These are phyloP conservation scores for Alternaria novae-zelandiae DNA, from an alignment of 2,329 filamentous ascomycete species.

Conservation along the genomic window DNA sequence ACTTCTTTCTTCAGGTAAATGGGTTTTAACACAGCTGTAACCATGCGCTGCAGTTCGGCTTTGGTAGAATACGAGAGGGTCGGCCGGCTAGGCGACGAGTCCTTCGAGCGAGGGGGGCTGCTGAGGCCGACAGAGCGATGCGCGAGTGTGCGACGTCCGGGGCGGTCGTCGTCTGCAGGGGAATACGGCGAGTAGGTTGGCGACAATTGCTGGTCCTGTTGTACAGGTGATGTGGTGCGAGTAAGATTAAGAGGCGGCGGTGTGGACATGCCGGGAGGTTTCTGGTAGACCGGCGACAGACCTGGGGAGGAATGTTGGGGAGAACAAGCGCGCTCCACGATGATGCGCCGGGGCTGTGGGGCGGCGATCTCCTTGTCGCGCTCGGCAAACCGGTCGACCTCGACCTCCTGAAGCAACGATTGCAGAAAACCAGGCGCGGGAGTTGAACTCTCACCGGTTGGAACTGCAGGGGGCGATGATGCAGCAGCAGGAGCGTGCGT, in stretches of 20 bases:
- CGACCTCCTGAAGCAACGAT: conserved; percentile 86
- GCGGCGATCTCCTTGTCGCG: conserved; percentile 46
- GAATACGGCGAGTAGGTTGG: conserved; percentile 75
- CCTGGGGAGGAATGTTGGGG: conserved; percentile 67
- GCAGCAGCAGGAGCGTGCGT: conserved; percentile 23
- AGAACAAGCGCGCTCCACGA: conserved; percentile 49
- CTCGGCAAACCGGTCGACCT: conserved; percentile 55
- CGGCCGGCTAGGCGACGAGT: conserved; percentile 71
- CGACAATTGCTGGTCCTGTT: conserved; percentile 62
- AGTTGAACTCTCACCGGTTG: conserved; percentile 28
- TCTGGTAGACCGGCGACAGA: conserved; percentile 71
- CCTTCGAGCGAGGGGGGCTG: conserved; percentile 59
- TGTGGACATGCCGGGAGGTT: conserved; percentile 72
- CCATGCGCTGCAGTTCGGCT: conserved; percentile 85
- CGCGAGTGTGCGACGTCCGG: conserved; percentile 34
- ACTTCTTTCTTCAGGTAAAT: conserved; percentile 81
- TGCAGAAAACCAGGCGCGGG: conserved; percentile 79
- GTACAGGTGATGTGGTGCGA: conserved; percentile 67
- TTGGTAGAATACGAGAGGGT: conserved; percentile 82
- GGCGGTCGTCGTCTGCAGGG: conserved; percentile 53
- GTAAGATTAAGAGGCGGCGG: conserved; percentile 66
- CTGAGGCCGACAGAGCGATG: conserved; percentile 43
- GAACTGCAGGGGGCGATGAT: conserved; percentile 23
- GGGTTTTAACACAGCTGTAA: conserved; percentile 80
- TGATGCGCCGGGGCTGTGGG: conserved; percentile 49